These are phyloP conservation scores for Amoebophrya sp. DNA, from an alignment of 169 alveolate species.

Conservation along the genomic window DNA sequence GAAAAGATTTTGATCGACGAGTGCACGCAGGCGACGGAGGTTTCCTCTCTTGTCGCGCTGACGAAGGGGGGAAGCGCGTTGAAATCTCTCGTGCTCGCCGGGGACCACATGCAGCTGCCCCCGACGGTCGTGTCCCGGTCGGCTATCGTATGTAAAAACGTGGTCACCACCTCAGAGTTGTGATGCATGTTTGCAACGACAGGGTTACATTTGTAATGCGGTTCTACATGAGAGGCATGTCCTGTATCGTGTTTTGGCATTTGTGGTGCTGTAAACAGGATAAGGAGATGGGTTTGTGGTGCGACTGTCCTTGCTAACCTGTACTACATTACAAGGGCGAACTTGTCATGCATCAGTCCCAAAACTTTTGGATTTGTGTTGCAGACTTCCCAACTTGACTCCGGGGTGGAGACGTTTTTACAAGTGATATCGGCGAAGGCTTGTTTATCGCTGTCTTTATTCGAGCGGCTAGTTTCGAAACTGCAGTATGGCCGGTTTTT, in stretches of 20 bases:
- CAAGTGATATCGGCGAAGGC: background rate
- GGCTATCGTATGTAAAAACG: background rate
- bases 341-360: background rate
- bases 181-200: too few species aligned
- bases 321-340: background rate
- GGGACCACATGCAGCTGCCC: background rate
- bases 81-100: background rate
- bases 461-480: background rate
- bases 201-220: too few species aligned
- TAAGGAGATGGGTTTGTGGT: background rate
- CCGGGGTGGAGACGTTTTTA: background rate
- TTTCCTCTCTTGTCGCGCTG: background rate
- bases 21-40: background rate
- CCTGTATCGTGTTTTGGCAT: too few species aligned
- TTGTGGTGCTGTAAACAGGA: too few species aligned
- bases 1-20: background rate
- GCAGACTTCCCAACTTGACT: background rate
- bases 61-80: background rate
- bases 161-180: background rate
- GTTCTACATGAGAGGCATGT: too few species aligned
- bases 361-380: background rate
- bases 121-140: background rate
- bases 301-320: background rate
- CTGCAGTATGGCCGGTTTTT: background rate
- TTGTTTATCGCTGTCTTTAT: background rate